Evolutionary conservation across 192 early-diverging fungal species (phyloP).

Genomic region (Umbelopsis sp.): DNA sequence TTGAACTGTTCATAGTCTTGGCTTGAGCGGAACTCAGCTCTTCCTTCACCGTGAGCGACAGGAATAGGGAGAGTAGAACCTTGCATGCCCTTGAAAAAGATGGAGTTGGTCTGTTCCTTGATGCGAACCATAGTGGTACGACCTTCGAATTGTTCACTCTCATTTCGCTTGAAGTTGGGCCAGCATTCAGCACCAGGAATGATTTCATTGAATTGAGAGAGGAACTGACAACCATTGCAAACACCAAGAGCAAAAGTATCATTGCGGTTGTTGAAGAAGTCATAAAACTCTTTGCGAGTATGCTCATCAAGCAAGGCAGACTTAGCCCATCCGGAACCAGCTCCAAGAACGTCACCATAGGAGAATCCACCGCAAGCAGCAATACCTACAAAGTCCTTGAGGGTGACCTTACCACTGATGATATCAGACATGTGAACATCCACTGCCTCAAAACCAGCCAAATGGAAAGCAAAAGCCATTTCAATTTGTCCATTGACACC

Average conservation of each 20-base stretch:
- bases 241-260: slow-evolving; percentile 97
- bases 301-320: slow-evolving; percentile 75
- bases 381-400: slow-evolving; percentile 82
- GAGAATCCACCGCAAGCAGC: slow-evolving; percentile 97
- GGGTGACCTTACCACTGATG: slow-evolving; percentile 57
- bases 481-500: slow-evolving; percentile 96
- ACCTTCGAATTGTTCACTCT: slow-evolving; percentile 95
- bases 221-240: slow-evolving; percentile 99
- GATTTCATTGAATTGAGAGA: slow-evolving; percentile 80
- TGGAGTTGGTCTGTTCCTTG: slow-evolving; percentile 35
- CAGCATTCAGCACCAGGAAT: slow-evolving; percentile 87
- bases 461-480: slow-evolving; percentile 93
- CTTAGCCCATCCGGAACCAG: slow-evolving; percentile 98
- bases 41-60: slow-evolving; percentile 97
- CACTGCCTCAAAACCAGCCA: slow-evolving; percentile 90
- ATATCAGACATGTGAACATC: slow-evolving; percentile 99
- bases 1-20: slow-evolving; percentile 47
- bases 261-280: slow-evolving; percentile 77
- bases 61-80: slow-evolving; percentile 91
- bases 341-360: slow-evolving; percentile 98
- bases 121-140: slow-evolving; percentile 82
- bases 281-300: slow-evolving; percentile 72
- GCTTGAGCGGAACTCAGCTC: slow-evolving; percentile 69
- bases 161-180: slow-evolving; percentile 92
- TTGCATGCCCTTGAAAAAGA: slow-evolving; percentile 92